A percentile compares a stretch with the other conserved stretches of the same genome.
Conservation (phyloP, 2,329 filamentous ascomycete genomes). For the Fusarium abutilonis region DNA sequence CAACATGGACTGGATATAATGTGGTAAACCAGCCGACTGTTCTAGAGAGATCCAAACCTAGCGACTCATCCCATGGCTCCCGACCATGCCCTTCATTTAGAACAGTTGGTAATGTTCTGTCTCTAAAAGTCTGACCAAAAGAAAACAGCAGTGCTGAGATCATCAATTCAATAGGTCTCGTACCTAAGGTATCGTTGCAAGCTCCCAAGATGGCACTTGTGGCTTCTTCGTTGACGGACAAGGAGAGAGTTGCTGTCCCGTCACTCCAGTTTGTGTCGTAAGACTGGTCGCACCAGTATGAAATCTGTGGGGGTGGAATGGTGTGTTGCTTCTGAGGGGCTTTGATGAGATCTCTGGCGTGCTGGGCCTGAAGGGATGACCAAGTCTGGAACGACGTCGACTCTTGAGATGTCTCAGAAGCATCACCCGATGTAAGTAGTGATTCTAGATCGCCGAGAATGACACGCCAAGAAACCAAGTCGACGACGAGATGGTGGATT, state of each 20-base stretch:
- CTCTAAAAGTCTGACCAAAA: conserved; percentile 7
- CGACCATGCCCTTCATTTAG: conserved; percentile 15
- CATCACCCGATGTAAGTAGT: background rate
- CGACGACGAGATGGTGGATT: conserved; percentile 21
- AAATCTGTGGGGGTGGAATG: conserved; percentile 13
- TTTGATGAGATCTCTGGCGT: background rate
- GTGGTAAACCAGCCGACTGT: conserved; percentile 27
- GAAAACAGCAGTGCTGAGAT: conserved; percentile 15
- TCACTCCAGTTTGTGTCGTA: background rate
- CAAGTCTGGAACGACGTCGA: too few species aligned
- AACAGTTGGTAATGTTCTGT: conserved; percentile 9
- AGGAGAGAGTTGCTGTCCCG: conserved; percentile 1
- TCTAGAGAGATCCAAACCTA: conserved; percentile 6
- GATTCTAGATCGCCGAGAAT: conserved; percentile 12
- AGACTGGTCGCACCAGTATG: conserved; percentile 5
- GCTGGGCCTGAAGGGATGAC: conserved; percentile 12
- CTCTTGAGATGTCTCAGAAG: too few species aligned
- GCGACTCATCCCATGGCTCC: conserved; percentile 2
- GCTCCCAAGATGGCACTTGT: conserved; percentile 8
- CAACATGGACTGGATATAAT: conserved; percentile 8
- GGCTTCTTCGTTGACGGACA: conserved; percentile 3
- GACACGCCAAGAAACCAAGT: conserved; percentile 20
- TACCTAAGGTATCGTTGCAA: conserved; percentile 14
- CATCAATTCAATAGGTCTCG: conserved; percentile 21
- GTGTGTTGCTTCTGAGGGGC: background rate